These are phyloP conservation scores for Mallotus repandus DNA, from an alignment of 441 rosid genomes.

Conservation along the genomic window DNA sequence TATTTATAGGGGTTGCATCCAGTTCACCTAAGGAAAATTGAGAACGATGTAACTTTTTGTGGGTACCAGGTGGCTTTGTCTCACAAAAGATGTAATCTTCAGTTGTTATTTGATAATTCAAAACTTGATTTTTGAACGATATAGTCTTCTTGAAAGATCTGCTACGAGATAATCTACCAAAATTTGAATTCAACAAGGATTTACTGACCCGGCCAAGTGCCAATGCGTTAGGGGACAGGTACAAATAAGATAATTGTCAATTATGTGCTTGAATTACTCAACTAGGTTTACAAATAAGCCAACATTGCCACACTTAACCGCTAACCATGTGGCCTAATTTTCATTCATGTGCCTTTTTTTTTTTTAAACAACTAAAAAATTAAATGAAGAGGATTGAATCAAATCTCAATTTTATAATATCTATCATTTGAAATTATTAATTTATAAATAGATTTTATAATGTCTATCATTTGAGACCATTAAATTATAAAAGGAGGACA, in stretches of 20 bases:
- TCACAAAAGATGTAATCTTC: background rate
- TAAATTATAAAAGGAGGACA: no score
- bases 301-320: background rate
- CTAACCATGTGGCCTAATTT: background rate
- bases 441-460: no score
- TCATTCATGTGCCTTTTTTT: background rate
- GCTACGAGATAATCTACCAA: background rate
- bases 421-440: no score
- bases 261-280: background rate
- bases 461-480: no score
- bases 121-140: no score
- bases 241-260: background rate
- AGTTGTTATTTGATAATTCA: background rate
- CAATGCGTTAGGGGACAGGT: no score
- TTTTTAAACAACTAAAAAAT: no score
- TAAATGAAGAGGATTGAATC: no score
- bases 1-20: slow-evolving; percentile 3
- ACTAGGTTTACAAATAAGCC: background rate
- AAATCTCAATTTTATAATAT: no score
- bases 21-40: background rate
- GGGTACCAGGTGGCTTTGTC: background rate
- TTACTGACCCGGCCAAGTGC: no score
- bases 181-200: no score
- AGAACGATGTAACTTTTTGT: background rate
- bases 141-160: no score